Percentiles rank a stretch among this genome's conserved stretches.
These are phyloP conservation scores for Ogataea sp. DNA, from an alignment of 805 yeast genomes.

Conservation along the genomic window DNA sequence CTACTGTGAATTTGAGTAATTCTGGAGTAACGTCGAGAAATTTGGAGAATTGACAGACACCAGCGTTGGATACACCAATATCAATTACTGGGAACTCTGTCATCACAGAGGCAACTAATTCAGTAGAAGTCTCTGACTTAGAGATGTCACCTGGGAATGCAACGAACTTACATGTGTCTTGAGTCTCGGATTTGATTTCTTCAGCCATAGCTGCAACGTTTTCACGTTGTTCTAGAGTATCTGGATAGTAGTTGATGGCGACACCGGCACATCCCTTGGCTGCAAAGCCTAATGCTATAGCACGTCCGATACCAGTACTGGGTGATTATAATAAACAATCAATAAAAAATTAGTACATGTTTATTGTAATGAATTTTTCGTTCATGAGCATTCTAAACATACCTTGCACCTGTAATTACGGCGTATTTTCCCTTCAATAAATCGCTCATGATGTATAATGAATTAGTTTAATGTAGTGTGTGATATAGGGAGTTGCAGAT, in stretches of 20 bases:
- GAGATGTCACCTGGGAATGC: constrained; percentile 40
- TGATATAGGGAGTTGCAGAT: too few species aligned
- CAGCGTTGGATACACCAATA: constrained; percentile 38
- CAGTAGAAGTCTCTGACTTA: constrained; percentile 27
- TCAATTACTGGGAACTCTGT: constrained; percentile 31
- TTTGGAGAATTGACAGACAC: constrained; percentile 33
- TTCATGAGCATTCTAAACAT: neutral
- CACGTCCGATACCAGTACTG: constrained; percentile 38
- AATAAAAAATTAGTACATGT: too few species aligned
- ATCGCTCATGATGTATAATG: constrained; percentile 1
- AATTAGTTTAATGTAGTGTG: too few species aligned
- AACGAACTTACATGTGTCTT: constrained; percentile 10
- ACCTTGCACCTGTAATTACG: constrained; percentile 34
- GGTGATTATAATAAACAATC: neutral
- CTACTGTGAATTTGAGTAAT: constrained; percentile 25
- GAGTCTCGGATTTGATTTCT: constrained; percentile 18
- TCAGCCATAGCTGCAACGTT: constrained; percentile 15
- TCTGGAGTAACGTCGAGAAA: constrained; percentile 34
- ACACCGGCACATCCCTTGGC: constrained; percentile 32
- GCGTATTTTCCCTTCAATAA: constrained; percentile 29
- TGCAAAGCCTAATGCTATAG: constrained; percentile 34
- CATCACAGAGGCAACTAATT: constrained; percentile 25
- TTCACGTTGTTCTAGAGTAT: constrained; percentile 13
- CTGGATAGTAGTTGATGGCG: constrained; percentile 26
- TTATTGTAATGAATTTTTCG: neutral